Conservation (phyloP, 192 early-diverging fungal species). For the Backusella tuberculispora region DNA sequence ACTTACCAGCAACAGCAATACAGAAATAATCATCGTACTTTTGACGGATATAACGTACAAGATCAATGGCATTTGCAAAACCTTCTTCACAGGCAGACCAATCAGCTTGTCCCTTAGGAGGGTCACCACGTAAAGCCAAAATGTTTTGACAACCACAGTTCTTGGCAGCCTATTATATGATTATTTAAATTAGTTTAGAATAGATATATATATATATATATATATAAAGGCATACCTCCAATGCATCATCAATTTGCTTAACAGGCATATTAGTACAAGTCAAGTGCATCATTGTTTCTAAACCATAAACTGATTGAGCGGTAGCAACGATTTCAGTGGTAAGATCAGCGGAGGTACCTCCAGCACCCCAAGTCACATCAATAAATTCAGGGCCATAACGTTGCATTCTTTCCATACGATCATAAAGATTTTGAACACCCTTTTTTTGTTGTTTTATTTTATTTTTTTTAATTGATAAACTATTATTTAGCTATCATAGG, state of each 20-base stretch:
- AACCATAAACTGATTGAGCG: constrained; percentile 90
- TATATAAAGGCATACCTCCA: constrained; percentile 56
- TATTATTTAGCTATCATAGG: not conserved
- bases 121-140: constrained; percentile 94
- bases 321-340: constrained; percentile 89
- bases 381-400: constrained; percentile 85
- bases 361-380: constrained; percentile 91
- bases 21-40: constrained; percentile 94
- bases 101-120: constrained; percentile 80
- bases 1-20: constrained; percentile 87
- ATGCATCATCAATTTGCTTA: constrained; percentile 84
- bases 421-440: constrained; percentile 95
- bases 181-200: not conserved
- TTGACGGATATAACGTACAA: constrained; percentile 89
- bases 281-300: constrained; percentile 98
- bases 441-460: constrained; percentile 17
- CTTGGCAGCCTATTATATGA: constrained; percentile 77
- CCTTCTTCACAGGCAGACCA: constrained; percentile 87
- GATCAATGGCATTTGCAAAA: constrained; percentile 85
- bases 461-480: constrained; percentile 1
- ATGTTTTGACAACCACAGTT: constrained; percentile 96
- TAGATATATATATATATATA: not conserved
- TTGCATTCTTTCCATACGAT: constrained; percentile 98
- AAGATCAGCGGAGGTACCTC: constrained; percentile 85
- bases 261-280: constrained; percentile 98